phyloP scores from a whole-genome alignment of 2,329 filamentous ascomycete species.

The Colletotrichum lindemuthianum region DNA sequence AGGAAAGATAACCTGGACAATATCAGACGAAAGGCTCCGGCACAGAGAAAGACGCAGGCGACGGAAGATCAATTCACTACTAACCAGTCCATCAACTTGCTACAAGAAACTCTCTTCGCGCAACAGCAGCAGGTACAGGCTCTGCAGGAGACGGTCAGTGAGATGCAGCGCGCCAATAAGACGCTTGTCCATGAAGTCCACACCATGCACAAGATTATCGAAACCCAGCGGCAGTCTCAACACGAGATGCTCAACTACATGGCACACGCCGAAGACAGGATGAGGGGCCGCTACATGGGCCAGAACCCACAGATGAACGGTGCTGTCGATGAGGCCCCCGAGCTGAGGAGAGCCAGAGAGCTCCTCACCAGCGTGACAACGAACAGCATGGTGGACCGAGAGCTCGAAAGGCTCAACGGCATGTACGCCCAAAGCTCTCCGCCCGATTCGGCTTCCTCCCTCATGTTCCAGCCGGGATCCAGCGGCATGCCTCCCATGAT shows the following conservation, averaged over 20 bases:
- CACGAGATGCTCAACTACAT: constrained; percentile 67
- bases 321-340: constrained; percentile 58
- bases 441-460: constrained; percentile 60
- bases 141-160: constrained; percentile 84
- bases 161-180: constrained; percentile 73
- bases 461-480: constrained; percentile 66
- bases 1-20: constrained; percentile 97
- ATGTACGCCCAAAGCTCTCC: constrained; percentile 63
- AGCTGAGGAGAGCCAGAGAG: constrained; percentile 66
- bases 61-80: constrained; percentile 79
- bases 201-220: constrained; percentile 69
- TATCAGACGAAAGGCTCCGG: constrained; percentile 93
- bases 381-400: constrained; percentile 63
- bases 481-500: constrained; percentile 51
- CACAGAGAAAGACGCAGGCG: constrained; percentile 78
- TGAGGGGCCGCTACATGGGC: constrained; percentile 52
- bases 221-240: constrained; percentile 66
- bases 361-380: constrained; percentile 63
- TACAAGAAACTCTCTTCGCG: constrained; percentile 87
- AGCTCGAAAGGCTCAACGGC: constrained; percentile 65
- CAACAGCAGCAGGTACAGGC: constrained; percentile 93
- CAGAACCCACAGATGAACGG: constrained; percentile 50
- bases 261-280: constrained; percentile 58
- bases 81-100: constrained; percentile 86
- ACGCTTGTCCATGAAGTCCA: constrained; percentile 71